Evolutionary conservation across 192 early-diverging fungal species (phyloP), one percentile per base, ranked within the genome.

Genomic region (Coemansia sp.): DNA sequence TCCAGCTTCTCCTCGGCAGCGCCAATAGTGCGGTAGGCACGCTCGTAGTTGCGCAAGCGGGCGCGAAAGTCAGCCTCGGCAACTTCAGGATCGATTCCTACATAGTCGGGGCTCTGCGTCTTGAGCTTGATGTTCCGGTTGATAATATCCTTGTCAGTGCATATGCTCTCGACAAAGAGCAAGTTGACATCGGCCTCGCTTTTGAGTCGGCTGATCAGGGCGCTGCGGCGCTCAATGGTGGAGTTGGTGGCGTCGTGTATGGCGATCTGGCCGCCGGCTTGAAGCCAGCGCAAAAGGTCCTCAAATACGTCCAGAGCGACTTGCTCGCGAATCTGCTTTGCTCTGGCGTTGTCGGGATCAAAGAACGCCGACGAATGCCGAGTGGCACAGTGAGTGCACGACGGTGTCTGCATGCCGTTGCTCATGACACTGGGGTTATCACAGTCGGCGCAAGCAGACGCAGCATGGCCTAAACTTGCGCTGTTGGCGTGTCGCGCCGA

Each of bases 201-300:
- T 42, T 82, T 66, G 15, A 91, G 70, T 23, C 91, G 86, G 12
- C 88, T 82, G 61, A 91, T 68, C 14, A 94, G 71, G 63, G 87
- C 55, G 50, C 84, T 75, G 72, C 96, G 88, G 70, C 97, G 86
- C 63, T 87, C 87, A 15, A 90, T 75, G 0, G 94, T 97, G 45
- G 96, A 96, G 75, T 99, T 99, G 15, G 97, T 99, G 1, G 97
- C 97, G 76, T 99, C 97, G 70, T 93, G 91, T 63, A 93, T 90
- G 60, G 92, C 96, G 29, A 97, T 92, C 62, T 94, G 92, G 10
- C 93, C 94, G 64, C 91, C 94, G 10, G 82, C 76, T 60, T 93
- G 89, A 44, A 99, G 80, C 97, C 97, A 99, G 4, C 86, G 69
- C 70, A 99, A 87, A 4, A 94, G 77, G 68, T 99, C 95, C 32